Evolutionary conservation across 2,329 filamentous ascomycete species (phyloP).

Genomic region (Talaromyces sp.): DNA sequence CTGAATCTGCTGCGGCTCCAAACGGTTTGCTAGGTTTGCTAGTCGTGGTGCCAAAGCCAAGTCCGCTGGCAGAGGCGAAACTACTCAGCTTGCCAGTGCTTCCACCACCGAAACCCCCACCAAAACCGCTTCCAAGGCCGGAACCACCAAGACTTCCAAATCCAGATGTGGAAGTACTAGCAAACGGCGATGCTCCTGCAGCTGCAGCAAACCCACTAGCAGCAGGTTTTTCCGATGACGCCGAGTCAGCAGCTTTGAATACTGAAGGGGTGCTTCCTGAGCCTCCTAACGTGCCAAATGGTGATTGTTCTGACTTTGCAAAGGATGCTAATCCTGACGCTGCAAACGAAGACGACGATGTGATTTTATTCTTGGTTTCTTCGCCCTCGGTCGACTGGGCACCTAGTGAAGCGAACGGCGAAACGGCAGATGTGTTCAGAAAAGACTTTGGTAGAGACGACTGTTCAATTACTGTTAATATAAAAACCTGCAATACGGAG

Average conservation of each 20-base stretch:
- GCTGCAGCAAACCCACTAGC: constrained; percentile 28
- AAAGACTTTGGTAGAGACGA: constrained; percentile 35
- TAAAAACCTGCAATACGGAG: constrained; percentile 2
- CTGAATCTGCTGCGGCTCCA: constrained; percentile 60
- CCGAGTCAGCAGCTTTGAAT: constrained; percentile 24
- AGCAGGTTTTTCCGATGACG: constrained; percentile 16
- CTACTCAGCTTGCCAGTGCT: constrained; percentile 52
- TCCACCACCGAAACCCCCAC: constrained; percentile 48
- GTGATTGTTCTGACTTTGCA: constrained; percentile 56
- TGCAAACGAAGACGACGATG: constrained; percentile 60
- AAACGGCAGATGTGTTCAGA: constrained; percentile 38
- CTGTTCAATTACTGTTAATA: constrained; percentile 17
- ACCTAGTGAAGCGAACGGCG: constrained; percentile 37
- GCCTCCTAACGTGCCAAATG: constrained; percentile 56
- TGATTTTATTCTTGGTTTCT: constrained; percentile 17
- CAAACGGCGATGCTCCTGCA: constrained; percentile 25
- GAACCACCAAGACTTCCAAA: constrained; percentile 36
- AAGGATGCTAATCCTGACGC: constrained; percentile 66
- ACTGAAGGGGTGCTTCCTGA: constrained; percentile 36
- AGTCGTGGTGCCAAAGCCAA: constrained; percentile 35
- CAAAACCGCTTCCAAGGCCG: constrained; percentile 30
- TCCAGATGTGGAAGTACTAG: constrained; percentile 28
- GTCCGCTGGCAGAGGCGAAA: constrained; percentile 63
- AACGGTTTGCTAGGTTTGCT: constrained; percentile 63
- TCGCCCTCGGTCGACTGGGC: constrained; percentile 18